Evolutionary conservation across 2,329 filamentous ascomycete species (phyloP).

Genomic region (Colletotrichum sp.): DNA sequence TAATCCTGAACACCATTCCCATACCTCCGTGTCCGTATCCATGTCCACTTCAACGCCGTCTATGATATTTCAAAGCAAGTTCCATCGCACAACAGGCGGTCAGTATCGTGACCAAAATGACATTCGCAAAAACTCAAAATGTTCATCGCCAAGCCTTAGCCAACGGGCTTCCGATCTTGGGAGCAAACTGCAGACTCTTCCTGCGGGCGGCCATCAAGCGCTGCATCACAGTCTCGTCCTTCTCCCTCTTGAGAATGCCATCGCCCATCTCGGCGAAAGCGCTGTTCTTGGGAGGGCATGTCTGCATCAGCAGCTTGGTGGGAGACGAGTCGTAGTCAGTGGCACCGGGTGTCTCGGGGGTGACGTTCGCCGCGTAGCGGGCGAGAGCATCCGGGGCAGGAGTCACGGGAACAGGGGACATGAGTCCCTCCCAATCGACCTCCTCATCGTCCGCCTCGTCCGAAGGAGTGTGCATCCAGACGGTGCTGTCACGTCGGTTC

Average conservation of each 20-base stretch:
- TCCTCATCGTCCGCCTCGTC: conserved; percentile 43
- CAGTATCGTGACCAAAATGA: not conserved
- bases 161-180: conserved; percentile 76
- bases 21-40: not conserved
- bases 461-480: conserved; percentile 62
- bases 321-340: conserved; percentile 40
- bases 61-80: not conserved
- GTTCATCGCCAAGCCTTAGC: conserved; percentile 57
- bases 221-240: conserved; percentile 63
- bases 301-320: conserved; percentile 51
- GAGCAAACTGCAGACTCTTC: conserved; percentile 80
- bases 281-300: conserved; percentile 59
- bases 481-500: conserved; percentile 58
- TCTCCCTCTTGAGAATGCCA: conserved; percentile 52
- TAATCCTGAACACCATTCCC: conserved; percentile 4
- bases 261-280: conserved; percentile 43
- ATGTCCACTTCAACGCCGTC: conserved; percentile 6
- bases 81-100: not conserved
- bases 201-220: conserved; percentile 74
- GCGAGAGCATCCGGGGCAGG: conserved; percentile 61
- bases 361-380: conserved; percentile 55
- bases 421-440: conserved; percentile 47
- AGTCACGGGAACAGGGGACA: conserved; percentile 64
- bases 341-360: conserved; percentile 48
- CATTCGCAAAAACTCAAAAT: not conserved